Base-by-base conservation (phyloP, 2,329 filamentous ascomycete species). In the Fusarium torulosum region DNA sequence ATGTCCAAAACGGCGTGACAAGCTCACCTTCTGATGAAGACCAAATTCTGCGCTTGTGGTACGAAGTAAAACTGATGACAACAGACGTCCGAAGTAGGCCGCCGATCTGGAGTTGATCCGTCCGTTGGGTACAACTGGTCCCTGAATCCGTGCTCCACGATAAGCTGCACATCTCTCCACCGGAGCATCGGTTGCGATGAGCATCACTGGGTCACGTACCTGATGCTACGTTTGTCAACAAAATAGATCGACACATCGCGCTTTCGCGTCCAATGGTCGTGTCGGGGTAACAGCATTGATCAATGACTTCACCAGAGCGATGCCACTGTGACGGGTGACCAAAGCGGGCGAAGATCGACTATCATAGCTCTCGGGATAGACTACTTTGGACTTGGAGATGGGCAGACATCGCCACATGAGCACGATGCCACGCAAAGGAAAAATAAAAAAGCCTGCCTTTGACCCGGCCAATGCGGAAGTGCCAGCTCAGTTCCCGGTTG, bases 311-410 rank as follows among this genome's bases (percentile, higher is more conserved):
- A 63, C 58, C 53, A 58, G 45, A 59, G 35, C 42, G 56, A 63
- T 56, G 69, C 45, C 33, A 46, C 55, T 52, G 47, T 68, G 70
- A 63, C 60, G 63, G 47, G 46, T 54, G 41, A 63, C 58, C 66
- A n/a, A 62, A 67, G 62, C 40, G 20, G 68, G 70, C 47, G 59
- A 66, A 53, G 71, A 73, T 73, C 71, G 67, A 60, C 70, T 56
- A 45, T 40, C 55, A 54, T 57, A 66, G 53, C 57, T 69, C 47
- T 71, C 20, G 27, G 59, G 59, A 57, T 63, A 29, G 10, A 29
- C 27, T 29, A 45, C 19, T 42, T 58, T 62, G 44, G 42, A 67
- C 38, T 55, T 62, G 44, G 42, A 67, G 42, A 59, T 53, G 66
- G 58, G 50, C 46, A 59, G 52, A 60, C 14, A 56, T 73, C 58